Base-by-base conservation (phyloP, 2,329 filamentous ascomycete species). In the Amylocarpus encephaloides region DNA sequence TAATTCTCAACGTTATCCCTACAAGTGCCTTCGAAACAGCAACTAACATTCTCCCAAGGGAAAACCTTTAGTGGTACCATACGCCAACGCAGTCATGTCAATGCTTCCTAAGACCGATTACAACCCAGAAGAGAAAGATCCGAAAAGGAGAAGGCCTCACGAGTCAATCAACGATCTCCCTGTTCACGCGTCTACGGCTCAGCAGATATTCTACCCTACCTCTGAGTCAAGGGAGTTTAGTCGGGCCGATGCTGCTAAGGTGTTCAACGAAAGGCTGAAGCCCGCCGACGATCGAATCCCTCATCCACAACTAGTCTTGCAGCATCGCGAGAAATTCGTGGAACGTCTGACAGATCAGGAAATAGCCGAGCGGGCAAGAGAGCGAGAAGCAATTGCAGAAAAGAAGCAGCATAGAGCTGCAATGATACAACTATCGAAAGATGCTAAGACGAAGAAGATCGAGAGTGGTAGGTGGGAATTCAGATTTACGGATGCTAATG, bases 51-150 rank as follows among this genome's bases (percentile, higher is more conserved):
- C 34, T 39, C 34, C 49, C 16, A 56, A 95, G 92, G 82, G 81
- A 50, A 90, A 92, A 73, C 77, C 74, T 53, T 71, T 95, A 34
- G 90, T 90, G 2, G 76, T 72, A 22, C 84, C 88, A 11, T 96
- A 96, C 67, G 77, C 85, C 19, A 78, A 78, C 50, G 87, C 89
- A 10, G 76, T 97, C 19, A 74, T 88, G 60, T 70, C 73, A 32
- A 95, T 96, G 90, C 73, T 97, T 5, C 90, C 89, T 2, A 77
- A 76, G 48, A 87, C 81, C n/a, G 70, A 71, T 66, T 83, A 64
- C 78, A 83, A 63, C 71, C 74, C 48, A 64, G 73, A 59, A 64
- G 75, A 60, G 70, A 79, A 71, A 68, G 66, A 63, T 71, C 75
- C 49, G 64, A 73, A 59, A 64, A 75, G 61, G 71, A 79, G 71